These are phyloP conservation scores for Juncus inflexus DNA, from an alignment of 176 grass and related monocot genomes.

Conservation along the genomic window DNA sequence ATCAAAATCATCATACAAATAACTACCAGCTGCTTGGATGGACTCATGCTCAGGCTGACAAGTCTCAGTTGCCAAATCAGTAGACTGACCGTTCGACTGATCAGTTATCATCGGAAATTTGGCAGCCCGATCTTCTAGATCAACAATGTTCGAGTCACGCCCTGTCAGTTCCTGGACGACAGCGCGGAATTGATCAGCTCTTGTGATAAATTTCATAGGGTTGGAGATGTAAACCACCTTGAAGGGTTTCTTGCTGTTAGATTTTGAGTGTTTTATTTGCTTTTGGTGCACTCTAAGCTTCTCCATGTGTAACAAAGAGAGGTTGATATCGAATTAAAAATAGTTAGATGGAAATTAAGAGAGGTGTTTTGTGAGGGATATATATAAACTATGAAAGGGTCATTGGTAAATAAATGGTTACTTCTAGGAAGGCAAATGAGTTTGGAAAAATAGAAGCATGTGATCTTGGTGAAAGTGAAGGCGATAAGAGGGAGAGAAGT, in stretches of 20 bases:
- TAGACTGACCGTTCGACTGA: neutral
- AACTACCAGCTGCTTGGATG: neutral
- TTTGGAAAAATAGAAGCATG: constrained; percentile 18
- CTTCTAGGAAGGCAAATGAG: constrained; percentile 24
- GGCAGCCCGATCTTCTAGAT: neutral
- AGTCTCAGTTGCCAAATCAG: neutral
- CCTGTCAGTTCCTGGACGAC: constrained; percentile 37
- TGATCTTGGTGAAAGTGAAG: constrained; percentile 19
- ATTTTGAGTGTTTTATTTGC: constrained; percentile 13
- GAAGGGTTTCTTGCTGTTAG: constrained; percentile 29
- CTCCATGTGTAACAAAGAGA: constrained; percentile 11
- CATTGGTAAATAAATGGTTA: neutral
- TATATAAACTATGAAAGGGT: neutral
- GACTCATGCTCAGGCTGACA: neutral
- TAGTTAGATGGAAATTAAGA: neutral
- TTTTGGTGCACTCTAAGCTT: constrained; percentile 27
- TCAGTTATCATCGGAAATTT: neutral
- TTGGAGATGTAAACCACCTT: constrained; percentile 40
- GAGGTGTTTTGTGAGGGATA: neutral
- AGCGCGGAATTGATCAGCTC: constrained; percentile 26
- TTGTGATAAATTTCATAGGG: constrained; percentile 25
- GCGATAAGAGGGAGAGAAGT: neutral
- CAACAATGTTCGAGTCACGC: constrained; percentile 4
- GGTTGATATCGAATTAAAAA: neutral
- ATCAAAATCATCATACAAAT: constrained; percentile 7